These are phyloP conservation scores for Talaromyces amestolkiae DNA, from an alignment of 2,329 filamentous ascomycete species.

Conservation along the genomic window DNA sequence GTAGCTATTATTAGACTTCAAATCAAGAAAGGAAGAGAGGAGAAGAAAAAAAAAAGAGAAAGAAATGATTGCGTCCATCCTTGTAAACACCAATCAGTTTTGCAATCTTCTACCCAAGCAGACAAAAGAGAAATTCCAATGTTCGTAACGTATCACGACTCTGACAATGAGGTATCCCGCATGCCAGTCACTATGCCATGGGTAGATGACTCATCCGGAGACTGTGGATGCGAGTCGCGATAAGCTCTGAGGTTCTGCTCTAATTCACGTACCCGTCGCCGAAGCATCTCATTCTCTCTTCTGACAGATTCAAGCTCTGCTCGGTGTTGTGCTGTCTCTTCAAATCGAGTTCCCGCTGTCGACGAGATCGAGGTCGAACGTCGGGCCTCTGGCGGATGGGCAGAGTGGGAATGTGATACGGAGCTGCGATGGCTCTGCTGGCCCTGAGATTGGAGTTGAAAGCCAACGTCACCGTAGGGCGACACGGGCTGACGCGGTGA, in stretches of 20 bases:
- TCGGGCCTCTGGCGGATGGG: constrained; percentile 28
- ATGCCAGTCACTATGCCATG: constrained; percentile 21
- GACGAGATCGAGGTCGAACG: constrained; percentile 31
- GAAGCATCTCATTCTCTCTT: constrained; percentile 47
- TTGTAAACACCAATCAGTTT: background rate
- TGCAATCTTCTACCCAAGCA: background rate
- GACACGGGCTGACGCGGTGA: constrained; percentile 39
- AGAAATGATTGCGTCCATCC: constrained; percentile 5
- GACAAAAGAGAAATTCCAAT: background rate
- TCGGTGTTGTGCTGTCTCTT: constrained; percentile 43
- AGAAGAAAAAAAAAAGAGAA: constrained; percentile 10
- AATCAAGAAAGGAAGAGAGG: constrained; percentile 3
- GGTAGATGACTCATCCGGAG: constrained; percentile 13
- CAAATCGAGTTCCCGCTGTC: constrained; percentile 32
- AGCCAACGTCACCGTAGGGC: constrained; percentile 30
- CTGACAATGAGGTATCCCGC: constrained; percentile 21
- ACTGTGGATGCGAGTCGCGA: constrained; percentile 22
- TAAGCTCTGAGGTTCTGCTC: constrained; percentile 39
- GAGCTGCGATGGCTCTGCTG: constrained; percentile 23
- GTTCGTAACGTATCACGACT: constrained; percentile 5
- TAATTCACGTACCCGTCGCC: constrained; percentile 45
- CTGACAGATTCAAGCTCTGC: constrained; percentile 46
- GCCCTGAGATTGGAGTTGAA: constrained; percentile 24
- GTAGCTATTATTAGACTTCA: background rate
- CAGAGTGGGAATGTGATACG: constrained; percentile 23